Percentiles rank a stretch among this genome's conserved stretches.
Conservation (phyloP, 257 asterid genomes). For the Rhazya stricta region DNA sequence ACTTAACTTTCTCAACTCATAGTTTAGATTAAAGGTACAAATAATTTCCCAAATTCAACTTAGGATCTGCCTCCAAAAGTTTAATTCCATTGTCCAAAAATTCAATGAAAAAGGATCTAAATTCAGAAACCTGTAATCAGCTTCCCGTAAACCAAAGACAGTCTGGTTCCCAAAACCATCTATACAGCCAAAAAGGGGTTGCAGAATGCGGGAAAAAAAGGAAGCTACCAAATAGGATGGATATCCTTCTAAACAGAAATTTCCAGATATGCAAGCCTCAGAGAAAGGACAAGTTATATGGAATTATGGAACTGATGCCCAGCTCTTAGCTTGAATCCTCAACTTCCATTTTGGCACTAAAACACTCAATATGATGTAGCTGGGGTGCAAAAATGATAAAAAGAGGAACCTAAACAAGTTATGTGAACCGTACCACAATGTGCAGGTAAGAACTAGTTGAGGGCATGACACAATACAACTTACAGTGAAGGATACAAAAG, state of each 20-base stretch:
- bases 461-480: neutral
- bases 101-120: neutral
- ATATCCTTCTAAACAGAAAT: neutral
- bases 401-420: neutral
- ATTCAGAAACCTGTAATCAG: neutral
- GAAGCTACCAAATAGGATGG: neutral
- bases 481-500: no score
- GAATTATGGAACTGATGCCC: neutral
- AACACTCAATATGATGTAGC: neutral
- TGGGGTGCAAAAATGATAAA: neutral
- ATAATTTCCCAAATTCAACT: neutral
- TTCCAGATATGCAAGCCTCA: neutral
- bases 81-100: neutral
- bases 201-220: neutral
- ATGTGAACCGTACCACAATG: no score
- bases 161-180: neutral
- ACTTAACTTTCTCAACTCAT: neutral
- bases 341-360: neutral
- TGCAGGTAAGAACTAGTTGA: no score
- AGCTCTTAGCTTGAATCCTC: neutral
- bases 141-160: neutral
- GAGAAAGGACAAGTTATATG: neutral
- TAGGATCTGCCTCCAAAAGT: neutral
- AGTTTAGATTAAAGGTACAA: neutral
- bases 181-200: neutral